Conservation (phyloP, 2,329 filamentous ascomycete genomes). For the Phialocephala sp. region DNA sequence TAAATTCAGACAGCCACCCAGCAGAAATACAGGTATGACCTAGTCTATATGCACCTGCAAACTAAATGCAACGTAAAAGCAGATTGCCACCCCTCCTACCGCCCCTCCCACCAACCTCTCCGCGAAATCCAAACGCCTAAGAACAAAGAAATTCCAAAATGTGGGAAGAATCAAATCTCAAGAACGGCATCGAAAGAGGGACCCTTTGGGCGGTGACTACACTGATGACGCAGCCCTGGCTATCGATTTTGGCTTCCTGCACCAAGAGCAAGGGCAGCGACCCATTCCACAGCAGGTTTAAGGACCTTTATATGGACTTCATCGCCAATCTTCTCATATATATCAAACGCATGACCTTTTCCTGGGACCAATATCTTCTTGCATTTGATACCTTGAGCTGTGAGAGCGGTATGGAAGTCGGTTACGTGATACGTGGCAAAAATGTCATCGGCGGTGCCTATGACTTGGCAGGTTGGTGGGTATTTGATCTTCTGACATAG, state of each 20-base stretch:
- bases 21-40: neutral
- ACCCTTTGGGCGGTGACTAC: neutral
- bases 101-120: neutral
- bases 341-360: slow-evolving; percentile 27
- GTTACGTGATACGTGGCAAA: slow-evolving; percentile 23
- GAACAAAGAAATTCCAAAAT: neutral
- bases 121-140: neutral
- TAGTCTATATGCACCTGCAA: neutral
- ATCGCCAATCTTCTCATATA: slow-evolving; percentile 18
- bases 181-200: neutral
- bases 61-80: neutral
- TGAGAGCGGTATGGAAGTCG: slow-evolving; percentile 21
- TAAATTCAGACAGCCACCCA: slow-evolving; percentile 9
- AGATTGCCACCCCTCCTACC: neutral
- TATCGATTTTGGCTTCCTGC: neutral
- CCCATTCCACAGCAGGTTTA: slow-evolving; percentile 28
- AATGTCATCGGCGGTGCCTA: slow-evolving; percentile 27
- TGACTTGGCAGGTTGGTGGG: slow-evolving; percentile 30
- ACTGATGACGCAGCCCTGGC: neutral
- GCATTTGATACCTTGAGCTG: neutral
- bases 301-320: slow-evolving; percentile 18
- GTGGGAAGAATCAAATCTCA: neutral
- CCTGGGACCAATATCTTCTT: slow-evolving; percentile 18
- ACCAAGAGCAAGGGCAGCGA: slow-evolving; percentile 2
- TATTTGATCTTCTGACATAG: slow-evolving; percentile 13